These are phyloP conservation scores for Prasinococcaceae sp. DNA, from an alignment of 139 green algal species.

Conservation along the genomic window DNA sequence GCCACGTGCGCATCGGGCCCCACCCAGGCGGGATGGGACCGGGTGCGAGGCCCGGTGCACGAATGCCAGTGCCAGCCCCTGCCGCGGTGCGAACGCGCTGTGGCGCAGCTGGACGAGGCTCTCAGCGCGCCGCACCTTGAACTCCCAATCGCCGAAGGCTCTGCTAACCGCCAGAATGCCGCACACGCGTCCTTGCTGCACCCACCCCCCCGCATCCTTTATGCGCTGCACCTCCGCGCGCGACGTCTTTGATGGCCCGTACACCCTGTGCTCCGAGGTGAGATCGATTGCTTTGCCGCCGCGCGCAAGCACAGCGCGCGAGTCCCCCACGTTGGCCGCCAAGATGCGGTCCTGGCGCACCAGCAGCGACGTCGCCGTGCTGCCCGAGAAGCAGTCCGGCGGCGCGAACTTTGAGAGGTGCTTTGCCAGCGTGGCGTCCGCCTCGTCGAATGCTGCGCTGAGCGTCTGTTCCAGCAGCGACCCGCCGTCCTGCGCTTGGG, in stretches of 20 bases:
- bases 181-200: constrained; percentile 29
- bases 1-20: too few species aligned
- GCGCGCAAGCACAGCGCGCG: constrained; percentile 4
- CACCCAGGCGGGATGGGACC: too few species aligned
- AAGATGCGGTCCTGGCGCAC: constrained; percentile 12
- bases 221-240: constrained; percentile 31
- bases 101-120: too few species aligned
- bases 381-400: constrained; percentile 12
- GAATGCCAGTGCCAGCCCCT: too few species aligned
- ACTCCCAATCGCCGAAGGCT: constrained; percentile 17
- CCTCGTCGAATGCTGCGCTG: constrained; percentile 15
- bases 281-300: constrained; percentile 5
- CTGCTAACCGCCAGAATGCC: constrained; percentile 13
- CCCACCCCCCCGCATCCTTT: constrained; percentile 35
- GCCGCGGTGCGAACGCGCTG: too few species aligned
- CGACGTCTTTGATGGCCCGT: constrained; percentile 20
- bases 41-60: too few species aligned
- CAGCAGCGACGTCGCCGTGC: constrained; percentile 7
- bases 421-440: constrained; percentile 32
- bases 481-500: not conserved
- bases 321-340: constrained; percentile 17
- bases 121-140: too few species aligned
- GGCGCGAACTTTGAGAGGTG: constrained; percentile 25
- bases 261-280: constrained; percentile 38
- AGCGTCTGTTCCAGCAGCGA: not conserved